phyloP scores from a whole-genome alignment of 2,329 filamentous ascomycete genomes.

The Calonectria pseudoreteaudii region DNA sequence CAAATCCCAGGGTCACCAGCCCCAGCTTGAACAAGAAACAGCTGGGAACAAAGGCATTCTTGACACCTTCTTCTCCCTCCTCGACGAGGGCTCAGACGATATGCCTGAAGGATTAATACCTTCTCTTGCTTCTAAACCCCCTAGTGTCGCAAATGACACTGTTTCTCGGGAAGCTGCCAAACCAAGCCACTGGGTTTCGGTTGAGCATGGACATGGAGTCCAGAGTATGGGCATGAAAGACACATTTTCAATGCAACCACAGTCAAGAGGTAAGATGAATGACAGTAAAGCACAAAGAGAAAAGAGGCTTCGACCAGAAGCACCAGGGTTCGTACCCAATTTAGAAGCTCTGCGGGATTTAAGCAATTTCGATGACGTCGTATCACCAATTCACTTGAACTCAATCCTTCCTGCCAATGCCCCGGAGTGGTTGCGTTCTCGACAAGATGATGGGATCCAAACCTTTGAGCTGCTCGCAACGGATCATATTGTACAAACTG shows the following conservation, averaged over 20 bases:
- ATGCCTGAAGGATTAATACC: background rate
- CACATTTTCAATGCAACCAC: background rate
- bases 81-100: slow-evolving; percentile 16
- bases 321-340: slow-evolving; percentile 28
- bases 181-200: background rate
- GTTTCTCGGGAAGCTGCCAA: background rate
- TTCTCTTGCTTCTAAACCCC: background rate
- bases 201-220: background rate
- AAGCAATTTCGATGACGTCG: background rate
- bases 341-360: background rate
- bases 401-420: background rate
- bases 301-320: slow-evolving; percentile 33
- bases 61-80: slow-evolving; percentile 34
- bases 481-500: background rate
- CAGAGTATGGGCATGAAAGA: background rate
- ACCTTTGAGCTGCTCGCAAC: background rate
- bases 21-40: background rate
- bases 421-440: background rate
- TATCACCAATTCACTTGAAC: background rate
- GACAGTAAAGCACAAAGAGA: background rate
- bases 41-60: slow-evolving; percentile 24
- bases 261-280: slow-evolving; percentile 27
- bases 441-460: background rate
- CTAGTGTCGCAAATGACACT: background rate
- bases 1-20: background rate